Evolutionary conservation across 768 basidiomycete species (phyloP).

Genomic region (Paxillus involutus): DNA sequence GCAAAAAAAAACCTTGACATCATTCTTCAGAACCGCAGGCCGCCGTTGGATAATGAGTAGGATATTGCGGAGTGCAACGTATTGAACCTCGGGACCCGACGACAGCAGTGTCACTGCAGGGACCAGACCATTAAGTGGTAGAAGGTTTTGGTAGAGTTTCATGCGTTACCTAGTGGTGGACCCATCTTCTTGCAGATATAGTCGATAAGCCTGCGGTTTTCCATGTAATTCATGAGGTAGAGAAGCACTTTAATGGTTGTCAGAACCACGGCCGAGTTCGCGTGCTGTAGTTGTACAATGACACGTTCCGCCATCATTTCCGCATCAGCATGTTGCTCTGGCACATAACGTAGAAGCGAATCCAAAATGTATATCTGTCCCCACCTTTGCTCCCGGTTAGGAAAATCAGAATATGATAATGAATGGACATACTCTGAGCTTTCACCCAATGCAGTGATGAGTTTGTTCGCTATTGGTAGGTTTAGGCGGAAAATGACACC

Average conservation of each 20-base stretch:
- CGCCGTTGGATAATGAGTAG: slow-evolving; percentile 95
- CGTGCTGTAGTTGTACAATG: slow-evolving; percentile 90
- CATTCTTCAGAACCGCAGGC: slow-evolving; percentile 89
- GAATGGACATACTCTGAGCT: slow-evolving; percentile 85
- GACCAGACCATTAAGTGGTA: slow-evolving; percentile 2
- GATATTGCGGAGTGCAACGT: slow-evolving; percentile 95
- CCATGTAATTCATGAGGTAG: slow-evolving; percentile 99
- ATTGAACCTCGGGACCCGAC: slow-evolving; percentile 98
- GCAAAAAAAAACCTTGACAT: slow-evolving; percentile 99
- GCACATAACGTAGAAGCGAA: slow-evolving; percentile 91
- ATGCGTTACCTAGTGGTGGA: slow-evolving; percentile 78
- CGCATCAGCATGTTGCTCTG: slow-evolving; percentile 83
- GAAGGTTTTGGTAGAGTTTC: neutral
- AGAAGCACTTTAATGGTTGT: slow-evolving; percentile 96
- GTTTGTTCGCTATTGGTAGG: slow-evolving; percentile 81
- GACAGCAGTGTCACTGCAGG: slow-evolving; percentile 85
- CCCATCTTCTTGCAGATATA: slow-evolving; percentile 97
- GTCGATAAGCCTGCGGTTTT: slow-evolving; percentile 80
- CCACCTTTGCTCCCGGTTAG: slow-evolving; percentile 63
- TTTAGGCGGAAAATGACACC: slow-evolving; percentile 93
- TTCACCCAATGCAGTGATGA: slow-evolving; percentile 88
- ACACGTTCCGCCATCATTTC: slow-evolving; percentile 96
- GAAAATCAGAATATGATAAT: neutral
- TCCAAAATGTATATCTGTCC: slow-evolving; percentile 98
- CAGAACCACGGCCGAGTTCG: slow-evolving; percentile 98